phyloP scores from a whole-genome alignment of 2,329 filamentous ascomycete species.

The Cladosporium sp. region DNA sequence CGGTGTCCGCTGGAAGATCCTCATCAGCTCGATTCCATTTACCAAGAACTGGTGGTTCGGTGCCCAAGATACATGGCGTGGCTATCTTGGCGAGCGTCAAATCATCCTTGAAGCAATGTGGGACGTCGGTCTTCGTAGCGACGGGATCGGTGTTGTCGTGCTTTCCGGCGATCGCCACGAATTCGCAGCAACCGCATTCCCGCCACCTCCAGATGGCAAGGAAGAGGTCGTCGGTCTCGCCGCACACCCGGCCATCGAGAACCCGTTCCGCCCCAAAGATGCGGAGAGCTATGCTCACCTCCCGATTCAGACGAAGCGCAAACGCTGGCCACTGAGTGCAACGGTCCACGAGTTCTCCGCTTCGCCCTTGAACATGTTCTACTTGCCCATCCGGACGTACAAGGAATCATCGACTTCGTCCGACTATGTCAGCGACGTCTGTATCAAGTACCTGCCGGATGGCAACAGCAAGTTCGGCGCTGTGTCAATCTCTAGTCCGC shows the following conservation, averaged over 20 bases:
- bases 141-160: constrained; percentile 75
- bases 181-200: constrained; percentile 81
- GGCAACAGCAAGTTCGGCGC: constrained; percentile 88
- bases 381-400: constrained; percentile 80
- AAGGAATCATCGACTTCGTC: constrained; percentile 52
- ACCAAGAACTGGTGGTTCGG: constrained; percentile 97
- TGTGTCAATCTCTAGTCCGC: constrained; percentile 69
- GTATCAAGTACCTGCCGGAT: constrained; percentile 78
- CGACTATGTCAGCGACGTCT: constrained; percentile 70
- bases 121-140: constrained; percentile 66
- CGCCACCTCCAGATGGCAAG: constrained; percentile 52
- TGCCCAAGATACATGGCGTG: constrained; percentile 86
- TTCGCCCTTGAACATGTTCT: constrained; percentile 90
- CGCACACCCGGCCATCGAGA: constrained; percentile 3
- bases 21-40: constrained; percentile 87
- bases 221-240: constrained; percentile 29
- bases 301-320: constrained; percentile 21
- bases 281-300: neutral
- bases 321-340: constrained; percentile 56
- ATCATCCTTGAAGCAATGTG: constrained; percentile 86
- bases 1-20: constrained; percentile 88
- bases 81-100: constrained; percentile 76
- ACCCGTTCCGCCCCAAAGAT: constrained; percentile 11
- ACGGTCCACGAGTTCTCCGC: constrained; percentile 88
- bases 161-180: constrained; percentile 94